Conservation (phyloP, 2,329 filamentous ascomycete genomes). For the Fusarium metavorans region DNA sequence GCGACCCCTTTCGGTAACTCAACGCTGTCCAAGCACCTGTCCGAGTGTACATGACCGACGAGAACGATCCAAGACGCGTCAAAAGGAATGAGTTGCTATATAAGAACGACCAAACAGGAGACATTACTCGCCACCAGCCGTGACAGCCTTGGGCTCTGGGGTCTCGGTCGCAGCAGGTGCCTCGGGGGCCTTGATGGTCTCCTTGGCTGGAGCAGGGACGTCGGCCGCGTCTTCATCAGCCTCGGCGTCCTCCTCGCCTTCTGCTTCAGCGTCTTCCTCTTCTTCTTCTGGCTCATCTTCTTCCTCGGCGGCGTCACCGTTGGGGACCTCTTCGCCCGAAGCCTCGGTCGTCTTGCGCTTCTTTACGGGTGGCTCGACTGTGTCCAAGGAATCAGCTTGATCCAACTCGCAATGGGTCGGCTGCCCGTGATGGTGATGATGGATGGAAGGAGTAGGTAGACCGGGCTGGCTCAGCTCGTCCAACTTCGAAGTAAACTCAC, state of each 20-base stretch:
- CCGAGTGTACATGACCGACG: not conserved
- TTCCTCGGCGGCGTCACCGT: slow-evolving; percentile 51
- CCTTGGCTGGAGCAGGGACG: slow-evolving; percentile 36
- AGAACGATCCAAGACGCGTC: not conserved
- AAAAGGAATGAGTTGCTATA: slow-evolving; percentile 24
- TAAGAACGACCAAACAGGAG: slow-evolving; percentile 1
- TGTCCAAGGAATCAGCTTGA: not conserved
- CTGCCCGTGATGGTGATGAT: not conserved
- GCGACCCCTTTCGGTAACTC: not conserved
- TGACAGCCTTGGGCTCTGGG: slow-evolving; percentile 45
- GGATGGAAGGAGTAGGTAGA: not conserved
- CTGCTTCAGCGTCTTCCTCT: slow-evolving; percentile 44
- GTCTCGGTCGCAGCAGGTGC: slow-evolving; percentile 40
- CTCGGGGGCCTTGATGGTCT: slow-evolving; percentile 36
- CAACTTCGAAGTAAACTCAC: slow-evolving; percentile 42
- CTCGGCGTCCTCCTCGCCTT: slow-evolving; percentile 42
- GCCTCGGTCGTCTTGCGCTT: slow-evolving; percentile 61
- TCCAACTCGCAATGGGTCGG: not conserved
- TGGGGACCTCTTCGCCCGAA: slow-evolving; percentile 45
- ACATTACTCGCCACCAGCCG: slow-evolving; percentile 45
- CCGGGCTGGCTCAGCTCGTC: slow-evolving; percentile 18
- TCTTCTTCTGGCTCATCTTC: slow-evolving; percentile 51
- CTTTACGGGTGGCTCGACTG: slow-evolving; percentile 56
- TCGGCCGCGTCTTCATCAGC: slow-evolving; percentile 43
- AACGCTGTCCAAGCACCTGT: not conserved